phyloP scores from a whole-genome alignment of 805 yeast species.

The Wickerhamiella slavikovae region DNA sequence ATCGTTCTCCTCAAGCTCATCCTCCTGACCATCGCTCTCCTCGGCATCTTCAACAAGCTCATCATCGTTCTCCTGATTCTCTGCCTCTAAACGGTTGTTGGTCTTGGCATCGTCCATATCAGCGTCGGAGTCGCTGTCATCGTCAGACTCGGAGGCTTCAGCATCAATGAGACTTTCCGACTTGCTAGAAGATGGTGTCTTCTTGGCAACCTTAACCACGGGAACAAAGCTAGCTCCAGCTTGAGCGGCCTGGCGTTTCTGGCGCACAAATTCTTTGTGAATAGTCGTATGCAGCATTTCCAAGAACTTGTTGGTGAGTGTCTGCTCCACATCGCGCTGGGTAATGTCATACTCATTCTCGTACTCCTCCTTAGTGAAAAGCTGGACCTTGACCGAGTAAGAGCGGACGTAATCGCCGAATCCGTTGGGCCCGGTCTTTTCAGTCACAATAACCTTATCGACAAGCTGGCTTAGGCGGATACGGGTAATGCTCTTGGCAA shows the following conservation, averaged over 20 bases:
- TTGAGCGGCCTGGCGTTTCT: constrained; percentile 27
- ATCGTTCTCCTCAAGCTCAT: constrained; percentile 3
- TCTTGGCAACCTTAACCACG: constrained; percentile 42
- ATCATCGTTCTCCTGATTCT: constrained; percentile 23
- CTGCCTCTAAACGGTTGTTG: constrained; percentile 26
- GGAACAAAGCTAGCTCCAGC: constrained; percentile 16
- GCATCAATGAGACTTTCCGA: constrained; percentile 16
- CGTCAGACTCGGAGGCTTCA: constrained; percentile 35
- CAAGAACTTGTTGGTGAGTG: constrained; percentile 46
- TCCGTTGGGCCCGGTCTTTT: constrained; percentile 51
- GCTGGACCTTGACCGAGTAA: constrained; percentile 51
- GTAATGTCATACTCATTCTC: constrained; percentile 74
- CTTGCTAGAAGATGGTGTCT: constrained; percentile 23
- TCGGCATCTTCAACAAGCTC: constrained; percentile 21
- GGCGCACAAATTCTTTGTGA: constrained; percentile 63
- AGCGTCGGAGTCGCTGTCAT: constrained; percentile 79
- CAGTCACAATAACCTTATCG: constrained; percentile 68
- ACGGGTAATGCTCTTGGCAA: constrained; percentile 75
- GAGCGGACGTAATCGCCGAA: constrained; percentile 36
- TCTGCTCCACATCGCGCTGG: constrained; percentile 53
- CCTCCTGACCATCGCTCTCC: constrained; percentile 2
- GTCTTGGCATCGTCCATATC: constrained; percentile 83
- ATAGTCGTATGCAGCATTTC: constrained; percentile 50
- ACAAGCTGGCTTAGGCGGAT: constrained; percentile 76
- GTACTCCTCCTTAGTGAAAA: constrained; percentile 62